phyloP scores from a whole-genome alignment of 2,329 filamentous ascomycete species.

The Harringtonia aguacate region DNA sequence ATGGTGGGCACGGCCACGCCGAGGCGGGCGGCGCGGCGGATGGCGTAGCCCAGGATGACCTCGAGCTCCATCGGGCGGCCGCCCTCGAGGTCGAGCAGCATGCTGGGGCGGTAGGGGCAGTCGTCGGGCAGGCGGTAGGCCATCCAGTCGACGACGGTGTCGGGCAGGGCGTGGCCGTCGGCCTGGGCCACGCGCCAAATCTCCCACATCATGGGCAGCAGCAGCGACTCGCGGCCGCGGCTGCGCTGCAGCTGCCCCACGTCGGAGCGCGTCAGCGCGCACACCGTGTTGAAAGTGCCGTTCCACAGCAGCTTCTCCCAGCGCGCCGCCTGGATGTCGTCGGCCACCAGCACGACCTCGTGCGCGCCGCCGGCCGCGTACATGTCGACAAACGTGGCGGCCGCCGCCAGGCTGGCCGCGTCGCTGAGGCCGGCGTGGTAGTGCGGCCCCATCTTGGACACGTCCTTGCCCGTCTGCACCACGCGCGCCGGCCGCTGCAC shows the following conservation, averaged over 20 bases:
- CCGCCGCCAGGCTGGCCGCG: background rate
- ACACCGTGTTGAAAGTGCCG: slow-evolving; percentile 11
- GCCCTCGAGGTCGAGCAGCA: slow-evolving; percentile 20
- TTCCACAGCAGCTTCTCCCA: slow-evolving; percentile 14
- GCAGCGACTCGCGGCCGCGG: slow-evolving; percentile 13
- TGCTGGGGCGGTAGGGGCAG: slow-evolving; percentile 18
- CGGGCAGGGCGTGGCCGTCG: slow-evolving; percentile 16
- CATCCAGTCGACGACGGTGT: slow-evolving; percentile 17
- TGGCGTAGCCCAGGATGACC: slow-evolving; percentile 22
- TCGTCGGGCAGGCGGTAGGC: slow-evolving; percentile 19
- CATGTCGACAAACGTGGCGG: slow-evolving; percentile 1
- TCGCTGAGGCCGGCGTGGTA: background rate
- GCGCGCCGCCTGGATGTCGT: slow-evolving; percentile 9
- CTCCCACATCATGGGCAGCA: slow-evolving; percentile 23
- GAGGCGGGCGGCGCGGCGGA: slow-evolving; percentile 13
- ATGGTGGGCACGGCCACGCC: slow-evolving; percentile 6
- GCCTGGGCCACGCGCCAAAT: slow-evolving; percentile 21
- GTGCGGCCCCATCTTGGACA: slow-evolving; percentile 10
- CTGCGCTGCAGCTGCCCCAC: slow-evolving; percentile 12
- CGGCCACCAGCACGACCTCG: slow-evolving; percentile 1
- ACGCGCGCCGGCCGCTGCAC: slow-evolving; percentile 6
- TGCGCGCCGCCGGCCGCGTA: slow-evolving; percentile 9
- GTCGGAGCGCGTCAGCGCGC: slow-evolving; percentile 10
- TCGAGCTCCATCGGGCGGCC: slow-evolving; percentile 19
- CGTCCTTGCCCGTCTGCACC: slow-evolving; percentile 8